Evolutionary conservation across 2,329 filamentous ascomycete genomes (phyloP).

Genomic region (Cercospora canescens): DNA sequence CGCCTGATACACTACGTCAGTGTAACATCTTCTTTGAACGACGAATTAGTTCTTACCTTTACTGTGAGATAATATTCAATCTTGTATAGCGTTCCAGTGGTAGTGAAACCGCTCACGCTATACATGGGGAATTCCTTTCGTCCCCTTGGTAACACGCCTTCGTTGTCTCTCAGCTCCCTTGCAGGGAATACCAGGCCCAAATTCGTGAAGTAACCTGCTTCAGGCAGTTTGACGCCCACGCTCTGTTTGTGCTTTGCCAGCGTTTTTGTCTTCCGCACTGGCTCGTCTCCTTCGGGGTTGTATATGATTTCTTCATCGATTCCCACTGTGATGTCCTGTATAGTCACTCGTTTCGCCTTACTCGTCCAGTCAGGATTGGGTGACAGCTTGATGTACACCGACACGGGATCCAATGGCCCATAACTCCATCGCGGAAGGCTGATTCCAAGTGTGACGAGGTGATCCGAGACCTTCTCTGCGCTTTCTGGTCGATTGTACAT

Average conservation of each 20-base stretch:
- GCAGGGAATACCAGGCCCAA: slow-evolving; percentile 87
- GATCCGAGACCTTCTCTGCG: slow-evolving; percentile 81
- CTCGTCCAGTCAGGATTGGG: slow-evolving; percentile 89
- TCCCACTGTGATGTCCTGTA: slow-evolving; percentile 87
- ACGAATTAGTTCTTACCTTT: slow-evolving; percentile 63
- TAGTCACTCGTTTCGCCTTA: slow-evolving; percentile 89
- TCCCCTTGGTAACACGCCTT: slow-evolving; percentile 82
- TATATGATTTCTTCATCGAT: slow-evolving; percentile 99
- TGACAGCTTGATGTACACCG: slow-evolving; percentile 90
- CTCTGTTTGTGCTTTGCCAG: slow-evolving; percentile 80
- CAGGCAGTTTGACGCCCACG: slow-evolving; percentile 82
- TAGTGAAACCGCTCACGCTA: slow-evolving; percentile 86
- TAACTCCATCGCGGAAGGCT: slow-evolving; percentile 96
- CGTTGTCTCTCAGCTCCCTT: slow-evolving; percentile 81
- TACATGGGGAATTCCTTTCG: slow-evolving; percentile 89
- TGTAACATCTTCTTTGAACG: not conserved
- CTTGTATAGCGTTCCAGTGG: slow-evolving; percentile 91
- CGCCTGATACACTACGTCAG: slow-evolving; percentile 59
- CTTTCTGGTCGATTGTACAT: slow-evolving; percentile 98
- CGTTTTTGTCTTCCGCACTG: slow-evolving; percentile 83
- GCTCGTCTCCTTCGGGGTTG: slow-evolving; percentile 80
- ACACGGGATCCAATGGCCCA: slow-evolving; percentile 90
- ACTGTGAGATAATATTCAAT: slow-evolving; percentile 96
- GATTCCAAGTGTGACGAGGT: slow-evolving; percentile 86
- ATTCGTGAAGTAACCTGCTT: slow-evolving; percentile 90